Base-by-base conservation (phyloP, 2,329 filamentous ascomycete genomes). In the Mariannaea sp. region DNA sequence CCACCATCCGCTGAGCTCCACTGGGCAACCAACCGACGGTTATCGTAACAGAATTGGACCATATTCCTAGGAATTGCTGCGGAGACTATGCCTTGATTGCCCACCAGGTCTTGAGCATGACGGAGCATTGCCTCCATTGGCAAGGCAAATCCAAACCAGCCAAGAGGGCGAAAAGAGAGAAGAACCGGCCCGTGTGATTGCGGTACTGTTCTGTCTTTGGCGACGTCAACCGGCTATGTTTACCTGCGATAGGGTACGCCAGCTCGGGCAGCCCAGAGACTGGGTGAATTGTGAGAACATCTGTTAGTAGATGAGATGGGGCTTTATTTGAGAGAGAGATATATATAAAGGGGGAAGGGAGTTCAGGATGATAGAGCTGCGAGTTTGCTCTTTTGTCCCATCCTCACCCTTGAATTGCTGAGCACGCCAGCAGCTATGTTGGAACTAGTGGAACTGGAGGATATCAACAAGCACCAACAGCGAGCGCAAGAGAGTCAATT, bases 21-120 rank as follows among this genome's bases (percentile, higher is more conserved):
- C 53, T 35, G 19, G 42, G 46, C 49, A 58, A 17, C 55, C 47
- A 57, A 58, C 48, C 53, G 49, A 49, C 43, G n/a, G n/a, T n/a
- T n/a, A n/a, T n/a, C n/a, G n/a, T 53, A 45, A 39, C 50, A 24
- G 42, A 24, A 27, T 33, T 13, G 22, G n/a, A 16, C 44, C 17
- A 17, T 48, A 48, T 47, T 30, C 33, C 27, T 27, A 41, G 17
- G 20, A n/a, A 40, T 48, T 40, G 33, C 14, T 20, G 35, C 12
- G 17, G 43, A 39, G 33, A 19, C 29, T 19, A 13, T 30, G 32
- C 26, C 30, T 50, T 50, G 48, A 5, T 24, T 24, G 22, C 22
- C 22, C n/a, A n/a, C n/a, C 22, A 24, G 22, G 22, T 8, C 5
- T 24, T 24, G 22, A 24, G 43, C 13, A 42, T 7, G n/a, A 44